These are phyloP conservation scores for Houttuynia cordata DNA, from an alignment of 164 flowering plant genomes.

Conservation along the genomic window DNA sequence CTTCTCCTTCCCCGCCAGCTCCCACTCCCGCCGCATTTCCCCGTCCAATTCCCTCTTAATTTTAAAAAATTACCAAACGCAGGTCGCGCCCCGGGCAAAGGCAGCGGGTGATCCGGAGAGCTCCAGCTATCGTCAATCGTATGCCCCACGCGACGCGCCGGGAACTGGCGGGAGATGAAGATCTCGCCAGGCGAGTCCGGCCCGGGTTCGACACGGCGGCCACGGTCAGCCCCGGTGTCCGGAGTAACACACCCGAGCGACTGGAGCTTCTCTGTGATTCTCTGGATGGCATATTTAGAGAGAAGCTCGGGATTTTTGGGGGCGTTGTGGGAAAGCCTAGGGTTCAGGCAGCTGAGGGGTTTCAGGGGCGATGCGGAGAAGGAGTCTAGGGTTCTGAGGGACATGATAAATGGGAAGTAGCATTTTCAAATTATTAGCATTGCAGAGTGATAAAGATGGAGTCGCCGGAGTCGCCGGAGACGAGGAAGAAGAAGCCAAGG, in stretches of 20 bases:
- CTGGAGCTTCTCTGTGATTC: conserved; percentile 89
- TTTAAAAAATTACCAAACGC: conserved; percentile 37
- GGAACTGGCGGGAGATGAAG: conserved; percentile 44
- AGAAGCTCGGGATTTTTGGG: conserved; percentile 14
- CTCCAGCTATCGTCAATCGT: conserved; percentile 87
- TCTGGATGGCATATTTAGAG: conserved; percentile 53
- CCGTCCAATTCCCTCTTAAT: conserved; percentile 15
- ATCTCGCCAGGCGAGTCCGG: conserved; percentile 50
- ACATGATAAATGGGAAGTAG: conserved; percentile 20
- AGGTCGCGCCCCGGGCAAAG: conserved; percentile 53
- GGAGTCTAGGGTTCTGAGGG: conserved; percentile 5
- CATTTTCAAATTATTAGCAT: conserved; percentile 15
- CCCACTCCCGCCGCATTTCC: conserved; percentile 26
- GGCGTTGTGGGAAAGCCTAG: conserved; percentile 20
- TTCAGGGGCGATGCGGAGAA: conserved; percentile 5
- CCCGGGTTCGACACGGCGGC: conserved; percentile 1
- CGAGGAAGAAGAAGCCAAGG: too few relatives aligned
- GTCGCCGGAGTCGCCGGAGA: too few relatives aligned
- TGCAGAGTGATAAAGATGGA: too few relatives aligned
- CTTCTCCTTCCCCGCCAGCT: conserved; percentile 6
- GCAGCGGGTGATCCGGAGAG: conserved; percentile 72
- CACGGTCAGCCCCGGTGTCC: background rate
- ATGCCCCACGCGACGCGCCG: conserved; percentile 64
- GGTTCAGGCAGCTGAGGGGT: conserved; percentile 14
- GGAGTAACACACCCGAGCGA: conserved; percentile 59